A percentile compares a stretch with the other conserved stretches of the same genome.
These are phyloP conservation scores for Paraphoma chrysanthemicola DNA, from an alignment of 2,329 filamentous ascomycete genomes.

Conservation along the genomic window DNA sequence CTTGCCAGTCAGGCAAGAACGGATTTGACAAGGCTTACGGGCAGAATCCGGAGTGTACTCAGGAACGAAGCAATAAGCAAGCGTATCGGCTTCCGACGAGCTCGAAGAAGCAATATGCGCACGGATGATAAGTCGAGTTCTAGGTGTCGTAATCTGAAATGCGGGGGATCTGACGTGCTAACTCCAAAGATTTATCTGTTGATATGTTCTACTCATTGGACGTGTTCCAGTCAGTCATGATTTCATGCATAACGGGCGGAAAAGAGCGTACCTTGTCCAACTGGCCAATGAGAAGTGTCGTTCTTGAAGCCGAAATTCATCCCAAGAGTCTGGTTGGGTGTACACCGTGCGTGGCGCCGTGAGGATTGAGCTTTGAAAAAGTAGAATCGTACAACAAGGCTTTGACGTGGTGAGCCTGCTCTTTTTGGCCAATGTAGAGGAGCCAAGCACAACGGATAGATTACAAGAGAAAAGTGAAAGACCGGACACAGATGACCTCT, in stretches of 20 bases:
- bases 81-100: slow-evolving; percentile 26
- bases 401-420: slow-evolving; percentile 16
- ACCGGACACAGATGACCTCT: slow-evolving; percentile 20
- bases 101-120: slow-evolving; percentile 34
- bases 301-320: slow-evolving; percentile 53
- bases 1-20: slow-evolving; percentile 26
- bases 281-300: slow-evolving; percentile 51
- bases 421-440: slow-evolving; percentile 18
- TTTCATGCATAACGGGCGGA: background rate
- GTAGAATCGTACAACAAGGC: slow-evolving; percentile 7
- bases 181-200: slow-evolving; percentile 38
- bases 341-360: background rate
- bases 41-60: slow-evolving; percentile 26
- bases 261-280: slow-evolving; percentile 44
- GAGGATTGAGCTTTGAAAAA: background rate
- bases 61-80: slow-evolving; percentile 36
- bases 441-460: slow-evolving; percentile 24
- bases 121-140: slow-evolving; percentile 25
- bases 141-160: slow-evolving; percentile 11
- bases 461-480: slow-evolving; percentile 11
- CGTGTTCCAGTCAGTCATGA: slow-evolving; percentile 6
- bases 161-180: slow-evolving; percentile 24
- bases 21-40: slow-evolving; percentile 35
- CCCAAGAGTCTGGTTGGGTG: slow-evolving; percentile 22
- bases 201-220: slow-evolving; percentile 43